Conservation (phyloP, 805 yeast species). For the Candida wancherniae region DNA sequence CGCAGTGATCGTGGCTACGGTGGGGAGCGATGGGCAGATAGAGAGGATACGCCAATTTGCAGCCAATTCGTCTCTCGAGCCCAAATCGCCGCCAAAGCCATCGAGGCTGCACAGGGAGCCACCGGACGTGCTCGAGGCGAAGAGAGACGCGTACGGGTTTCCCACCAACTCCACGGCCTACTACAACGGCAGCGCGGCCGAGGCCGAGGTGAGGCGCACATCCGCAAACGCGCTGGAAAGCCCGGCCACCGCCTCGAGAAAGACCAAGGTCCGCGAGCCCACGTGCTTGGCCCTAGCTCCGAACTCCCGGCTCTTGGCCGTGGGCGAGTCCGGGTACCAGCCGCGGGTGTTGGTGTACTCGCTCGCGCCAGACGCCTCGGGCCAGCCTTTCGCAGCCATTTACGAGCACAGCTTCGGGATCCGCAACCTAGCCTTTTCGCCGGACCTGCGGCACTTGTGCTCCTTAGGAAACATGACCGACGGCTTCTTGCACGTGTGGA, state of each 20-base stretch:
- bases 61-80: constrained; percentile 44
- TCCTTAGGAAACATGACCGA: constrained; percentile 67
- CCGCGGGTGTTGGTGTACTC: constrained; percentile 63
- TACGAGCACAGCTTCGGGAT: constrained; percentile 67
- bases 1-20: constrained; percentile 49
- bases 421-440: constrained; percentile 50
- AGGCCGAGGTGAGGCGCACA: constrained; percentile 1
- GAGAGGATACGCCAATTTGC: constrained; percentile 47
- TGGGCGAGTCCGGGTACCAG: constrained; percentile 67
- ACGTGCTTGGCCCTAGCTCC: constrained; percentile 58
- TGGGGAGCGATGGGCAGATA: constrained; percentile 19
- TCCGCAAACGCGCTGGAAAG: not conserved
- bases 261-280: constrained; percentile 46
- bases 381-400: constrained; percentile 49
- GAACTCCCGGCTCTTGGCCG: constrained; percentile 49
- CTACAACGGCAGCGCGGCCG: constrained; percentile 10
- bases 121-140: constrained; percentile 9
- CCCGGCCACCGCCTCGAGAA: constrained; percentile 7
- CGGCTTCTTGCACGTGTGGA: constrained; percentile 65
- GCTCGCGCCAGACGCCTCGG: constrained; percentile 44
- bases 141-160: constrained; percentile 34
- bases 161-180: constrained; percentile 14
- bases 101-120: no score
- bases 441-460: constrained; percentile 50
- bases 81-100: no score